A percentile compares a stretch with the other conserved stretches of the same genome.
phyloP scores from a whole-genome alignment of 306 rosid genomes.

The Sindora glabra region DNA sequence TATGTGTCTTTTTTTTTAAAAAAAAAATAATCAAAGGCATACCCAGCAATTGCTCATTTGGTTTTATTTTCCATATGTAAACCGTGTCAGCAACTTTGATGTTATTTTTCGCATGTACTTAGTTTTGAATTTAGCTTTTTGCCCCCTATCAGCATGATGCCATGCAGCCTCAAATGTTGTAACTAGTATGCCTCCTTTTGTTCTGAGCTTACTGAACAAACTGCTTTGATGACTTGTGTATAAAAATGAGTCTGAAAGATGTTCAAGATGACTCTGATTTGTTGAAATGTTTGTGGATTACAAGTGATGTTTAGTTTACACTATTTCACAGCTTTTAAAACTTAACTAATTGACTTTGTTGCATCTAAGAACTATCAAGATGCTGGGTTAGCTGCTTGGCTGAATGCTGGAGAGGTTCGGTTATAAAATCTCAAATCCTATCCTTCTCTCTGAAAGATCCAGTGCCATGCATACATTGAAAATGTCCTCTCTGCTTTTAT shows the following conservation, averaged over 20 bases:
- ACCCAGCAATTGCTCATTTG: conserved; percentile 6
- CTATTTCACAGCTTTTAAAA: not conserved
- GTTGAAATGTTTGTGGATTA: not conserved
- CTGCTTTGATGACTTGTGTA: too few species aligned
- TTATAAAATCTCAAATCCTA: not conserved
- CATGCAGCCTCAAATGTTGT: too few species aligned
- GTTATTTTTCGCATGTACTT: too few species aligned
- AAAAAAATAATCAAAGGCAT: not conserved
- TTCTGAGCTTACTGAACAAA: too few species aligned
- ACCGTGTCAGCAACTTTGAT: not conserved
- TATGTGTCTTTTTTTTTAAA: not conserved
- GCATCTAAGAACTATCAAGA: not conserved
- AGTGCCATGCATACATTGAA: not conserved
- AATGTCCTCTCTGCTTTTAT: not conserved
- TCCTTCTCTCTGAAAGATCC: not conserved
- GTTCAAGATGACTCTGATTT: conserved; percentile 3
- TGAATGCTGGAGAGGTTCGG: not conserved
- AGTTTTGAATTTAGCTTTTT: too few species aligned
- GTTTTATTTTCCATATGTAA: not conserved
- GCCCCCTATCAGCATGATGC: not conserved
- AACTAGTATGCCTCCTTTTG: too few species aligned
- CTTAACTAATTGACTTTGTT: not conserved
- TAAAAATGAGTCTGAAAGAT: too few species aligned
- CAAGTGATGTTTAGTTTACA: not conserved
- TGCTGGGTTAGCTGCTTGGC: not conserved